Conservation (phyloP, 345 rosid genomes). For the Citrus glauca region DNA sequence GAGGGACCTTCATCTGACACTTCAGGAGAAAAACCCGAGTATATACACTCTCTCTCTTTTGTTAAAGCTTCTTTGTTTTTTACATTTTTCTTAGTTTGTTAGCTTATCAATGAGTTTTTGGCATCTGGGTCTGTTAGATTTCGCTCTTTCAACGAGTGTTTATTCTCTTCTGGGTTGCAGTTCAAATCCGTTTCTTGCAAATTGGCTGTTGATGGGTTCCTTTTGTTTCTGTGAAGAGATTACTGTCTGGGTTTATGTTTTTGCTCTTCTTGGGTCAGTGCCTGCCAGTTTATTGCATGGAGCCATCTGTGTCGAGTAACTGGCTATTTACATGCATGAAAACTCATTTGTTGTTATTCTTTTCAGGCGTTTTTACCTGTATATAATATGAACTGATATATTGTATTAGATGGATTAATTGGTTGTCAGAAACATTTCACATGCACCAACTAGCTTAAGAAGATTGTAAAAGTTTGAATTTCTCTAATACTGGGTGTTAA, state of each 20-base stretch:
- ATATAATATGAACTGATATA: not conserved
- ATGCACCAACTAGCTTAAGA: not conserved
- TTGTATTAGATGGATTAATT: not conserved
- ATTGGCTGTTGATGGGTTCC: slow-evolving; percentile 15
- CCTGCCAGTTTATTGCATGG: slow-evolving; percentile 36
- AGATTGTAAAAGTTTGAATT: not conserved
- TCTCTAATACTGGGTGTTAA: not conserved
- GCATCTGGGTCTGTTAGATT: slow-evolving; percentile 15
- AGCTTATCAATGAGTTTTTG: slow-evolving; percentile 1
- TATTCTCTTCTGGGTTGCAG: not conserved
- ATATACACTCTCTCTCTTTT: slow-evolving; percentile 19
- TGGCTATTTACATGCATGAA: not conserved
- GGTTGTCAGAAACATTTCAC: not conserved
- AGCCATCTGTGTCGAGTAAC: slow-evolving; percentile 8
- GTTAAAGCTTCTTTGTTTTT: slow-evolving; percentile 11
- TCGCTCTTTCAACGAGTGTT: not conserved
- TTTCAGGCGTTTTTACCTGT: not conserved
- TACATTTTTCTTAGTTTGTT: not conserved
- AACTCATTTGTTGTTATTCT: not conserved
- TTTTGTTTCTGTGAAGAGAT: not conserved
- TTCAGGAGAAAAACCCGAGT: slow-evolving; percentile 71
- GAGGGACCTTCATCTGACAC: slow-evolving; percentile 49
- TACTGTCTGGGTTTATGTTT: slow-evolving; percentile 5
- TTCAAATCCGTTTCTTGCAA: slow-evolving; percentile 11
- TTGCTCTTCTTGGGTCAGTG: slow-evolving; percentile 11